phyloP scores from a whole-genome alignment of 148 eudicot genomes.

The Rhododendron griersonianum region DNA sequence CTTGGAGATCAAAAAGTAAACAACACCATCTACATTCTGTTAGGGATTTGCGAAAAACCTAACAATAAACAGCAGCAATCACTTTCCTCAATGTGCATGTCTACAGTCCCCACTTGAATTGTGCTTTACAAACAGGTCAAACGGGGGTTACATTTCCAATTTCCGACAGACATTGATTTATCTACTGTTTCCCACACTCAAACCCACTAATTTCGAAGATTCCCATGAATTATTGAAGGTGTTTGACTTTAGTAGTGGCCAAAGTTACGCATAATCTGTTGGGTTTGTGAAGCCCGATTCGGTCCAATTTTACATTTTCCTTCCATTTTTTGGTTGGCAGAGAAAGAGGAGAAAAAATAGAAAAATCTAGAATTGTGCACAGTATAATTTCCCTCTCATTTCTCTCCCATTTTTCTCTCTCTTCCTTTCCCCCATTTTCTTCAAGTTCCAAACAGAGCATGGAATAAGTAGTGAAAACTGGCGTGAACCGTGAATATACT shows the following conservation, averaged over 20 bases:
- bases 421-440: neutral
- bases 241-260: neutral
- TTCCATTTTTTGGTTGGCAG: neutral
- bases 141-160: neutral
- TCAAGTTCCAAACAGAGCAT: neutral
- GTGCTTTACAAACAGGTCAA: neutral
- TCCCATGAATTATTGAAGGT: neutral
- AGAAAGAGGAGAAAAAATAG: neutral
- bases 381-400: too few relatives aligned
- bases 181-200: neutral
- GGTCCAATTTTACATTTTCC: neutral
- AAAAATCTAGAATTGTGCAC: neutral
- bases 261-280: neutral
- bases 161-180: constrained; percentile 4
- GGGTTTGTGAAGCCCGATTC: neutral
- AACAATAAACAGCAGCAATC: neutral
- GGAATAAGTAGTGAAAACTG: neutral
- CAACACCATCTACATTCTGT: neutral
- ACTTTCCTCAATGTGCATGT: neutral
- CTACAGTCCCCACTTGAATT: neutral
- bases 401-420: too few relatives aligned
- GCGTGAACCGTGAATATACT: neutral
- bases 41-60: neutral
- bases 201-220: neutral
- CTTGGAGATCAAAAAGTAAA: neutral